These are phyloP conservation scores for Phlebiopsis flavidoalba DNA, from an alignment of 768 basidiomycete genomes.

Conservation along the genomic window DNA sequence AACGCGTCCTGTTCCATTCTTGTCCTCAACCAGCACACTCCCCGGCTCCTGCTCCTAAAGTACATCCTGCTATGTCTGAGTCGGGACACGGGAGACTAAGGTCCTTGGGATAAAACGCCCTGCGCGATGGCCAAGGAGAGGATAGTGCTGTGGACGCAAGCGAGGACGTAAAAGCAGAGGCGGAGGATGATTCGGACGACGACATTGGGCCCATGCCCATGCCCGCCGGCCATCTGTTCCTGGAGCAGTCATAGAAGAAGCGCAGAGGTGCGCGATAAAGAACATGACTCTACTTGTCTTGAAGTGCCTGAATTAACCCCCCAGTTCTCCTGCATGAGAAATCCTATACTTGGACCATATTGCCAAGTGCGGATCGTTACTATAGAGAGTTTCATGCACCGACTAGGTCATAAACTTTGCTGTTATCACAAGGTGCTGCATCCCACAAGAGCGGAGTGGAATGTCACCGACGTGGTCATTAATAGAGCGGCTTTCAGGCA, in stretches of 20 bases:
- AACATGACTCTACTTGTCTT: background rate
- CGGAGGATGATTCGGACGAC: conserved; percentile 51
- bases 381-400: conserved; percentile 98
- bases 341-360: conserved; percentile 86
- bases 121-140: conserved; percentile 12
- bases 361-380: conserved; percentile 91
- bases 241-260: conserved; percentile 60
- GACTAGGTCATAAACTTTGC: conserved; percentile 87
- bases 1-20: background rate
- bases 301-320: background rate
- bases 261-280: conserved; percentile 59
- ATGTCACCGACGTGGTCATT: background rate
- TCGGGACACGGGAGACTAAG: conserved; percentile 19
- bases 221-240: conserved; percentile 43
- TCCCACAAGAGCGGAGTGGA: background rate
- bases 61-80: conserved; percentile 1
- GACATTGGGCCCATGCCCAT: conserved; percentile 91
- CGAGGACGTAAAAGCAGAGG: conserved; percentile 7
- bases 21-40: background rate
- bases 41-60: background rate
- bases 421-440: conserved; percentile 72
- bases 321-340: conserved; percentile 91
- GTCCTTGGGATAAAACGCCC: conserved; percentile 23
- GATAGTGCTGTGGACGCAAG: background rate
- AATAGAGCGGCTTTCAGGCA: conserved; percentile 46